A percentile compares a stretch with the other conserved stretches of the same genome.
These are phyloP conservation scores for Cutaneotrichosporon sp. DNA, from an alignment of 1,284 basidiomycete genomes.

Conservation along the genomic window DNA sequence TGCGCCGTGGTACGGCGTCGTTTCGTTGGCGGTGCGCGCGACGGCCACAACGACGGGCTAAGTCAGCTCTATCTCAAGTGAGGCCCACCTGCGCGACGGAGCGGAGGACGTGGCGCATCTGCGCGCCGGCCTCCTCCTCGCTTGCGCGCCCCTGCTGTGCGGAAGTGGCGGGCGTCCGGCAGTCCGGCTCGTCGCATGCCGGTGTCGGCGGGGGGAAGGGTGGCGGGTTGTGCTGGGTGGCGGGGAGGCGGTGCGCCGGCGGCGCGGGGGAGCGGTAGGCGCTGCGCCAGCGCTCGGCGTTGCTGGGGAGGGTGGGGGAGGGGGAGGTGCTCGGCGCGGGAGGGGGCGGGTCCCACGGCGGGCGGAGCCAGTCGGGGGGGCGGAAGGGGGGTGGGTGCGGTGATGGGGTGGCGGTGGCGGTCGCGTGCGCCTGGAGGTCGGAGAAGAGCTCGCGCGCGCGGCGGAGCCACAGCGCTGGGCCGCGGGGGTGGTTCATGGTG, in stretches of 20 bases:
- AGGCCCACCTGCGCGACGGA: slow-evolving; percentile 52
- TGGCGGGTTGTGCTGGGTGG: not conserved
- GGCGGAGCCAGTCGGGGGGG: slow-evolving; percentile 9
- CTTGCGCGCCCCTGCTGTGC: not conserved
- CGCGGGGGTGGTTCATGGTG: slow-evolving; percentile 2
- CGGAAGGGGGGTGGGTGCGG: not conserved
- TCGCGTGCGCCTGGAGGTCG: slow-evolving; percentile 6
- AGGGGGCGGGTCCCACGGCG: slow-evolving; percentile 12
- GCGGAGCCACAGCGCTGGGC: slow-evolving; percentile 8
- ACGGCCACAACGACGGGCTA: slow-evolving; percentile 54
- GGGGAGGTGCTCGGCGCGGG: not conserved
- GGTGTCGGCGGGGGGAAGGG: not conserved
- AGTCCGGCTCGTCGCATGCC: not conserved
- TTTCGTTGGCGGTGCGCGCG: slow-evolving; percentile 17
- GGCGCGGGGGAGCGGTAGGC: slow-evolving; percentile 2
- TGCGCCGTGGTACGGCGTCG: slow-evolving; percentile 67
- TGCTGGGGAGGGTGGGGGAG: not conserved
- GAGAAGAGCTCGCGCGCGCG: slow-evolving; percentile 46
- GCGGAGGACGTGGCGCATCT: slow-evolving; percentile 50
- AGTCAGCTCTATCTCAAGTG: no score
- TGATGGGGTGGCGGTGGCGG: not conserved
- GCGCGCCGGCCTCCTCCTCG: slow-evolving; percentile 1
- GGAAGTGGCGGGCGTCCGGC: not conserved
- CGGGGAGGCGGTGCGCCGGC: not conserved
- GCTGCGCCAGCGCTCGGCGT: not conserved